These are phyloP conservation scores for Discostella stelligera DNA, from an alignment of 352 stramenopile genomes.

Conservation along the genomic window DNA sequence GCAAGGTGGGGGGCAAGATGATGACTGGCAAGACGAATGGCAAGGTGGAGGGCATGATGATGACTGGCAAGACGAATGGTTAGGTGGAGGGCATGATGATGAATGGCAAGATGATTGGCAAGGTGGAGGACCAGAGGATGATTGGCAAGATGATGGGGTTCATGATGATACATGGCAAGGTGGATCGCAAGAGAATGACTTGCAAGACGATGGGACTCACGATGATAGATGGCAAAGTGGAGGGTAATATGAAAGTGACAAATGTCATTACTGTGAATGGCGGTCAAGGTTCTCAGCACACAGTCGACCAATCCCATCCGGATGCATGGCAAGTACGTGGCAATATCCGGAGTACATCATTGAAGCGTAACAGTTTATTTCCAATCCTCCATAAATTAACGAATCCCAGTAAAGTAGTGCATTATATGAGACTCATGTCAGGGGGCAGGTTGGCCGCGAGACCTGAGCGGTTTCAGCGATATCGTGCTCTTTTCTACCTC, in stretches of 20 bases:
- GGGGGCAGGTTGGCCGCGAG: too few species aligned
- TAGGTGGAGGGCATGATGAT: background rate
- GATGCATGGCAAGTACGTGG: background rate
- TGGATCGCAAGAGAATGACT: background rate
- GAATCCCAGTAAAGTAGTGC: background rate
- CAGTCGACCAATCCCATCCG: background rate
- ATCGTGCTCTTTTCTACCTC: too few species aligned
- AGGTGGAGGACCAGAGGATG: background rate
- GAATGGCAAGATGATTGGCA: background rate
- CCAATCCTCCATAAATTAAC: background rate
- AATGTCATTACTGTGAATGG: background rate
- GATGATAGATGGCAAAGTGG: too few species aligned
- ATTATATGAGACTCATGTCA: too few species aligned
- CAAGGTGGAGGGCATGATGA: too few species aligned
- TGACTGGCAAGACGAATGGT: too few species aligned
- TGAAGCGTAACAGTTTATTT: background rate
- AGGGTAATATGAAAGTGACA: background rate
- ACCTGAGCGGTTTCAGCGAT: too few species aligned
- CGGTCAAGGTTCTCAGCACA: background rate
- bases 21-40: too few species aligned
- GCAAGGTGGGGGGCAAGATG: background rate
- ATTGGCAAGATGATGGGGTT: background rate
- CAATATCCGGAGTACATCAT: background rate
- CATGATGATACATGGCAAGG: background rate
- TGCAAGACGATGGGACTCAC: too few species aligned